These are phyloP conservation scores for Rhizopus microsporus DNA, from an alignment of 371 early-diverging fungal species.

Conservation along the genomic window DNA sequence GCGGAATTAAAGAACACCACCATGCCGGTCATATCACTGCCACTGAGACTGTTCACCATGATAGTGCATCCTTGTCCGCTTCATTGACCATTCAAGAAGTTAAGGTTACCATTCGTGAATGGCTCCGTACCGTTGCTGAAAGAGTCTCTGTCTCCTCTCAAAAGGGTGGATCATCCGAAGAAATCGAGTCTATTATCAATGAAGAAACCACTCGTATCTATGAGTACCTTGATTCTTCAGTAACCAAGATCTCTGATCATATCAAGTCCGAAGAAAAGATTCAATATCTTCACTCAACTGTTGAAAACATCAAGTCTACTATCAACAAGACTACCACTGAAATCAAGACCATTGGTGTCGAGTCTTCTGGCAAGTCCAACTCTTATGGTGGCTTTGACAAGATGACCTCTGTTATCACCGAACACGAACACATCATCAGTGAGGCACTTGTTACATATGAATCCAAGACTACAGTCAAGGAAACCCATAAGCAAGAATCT, in stretches of 20 bases:
- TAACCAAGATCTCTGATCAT: conserved; percentile 21
- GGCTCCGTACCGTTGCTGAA: conserved; percentile 28
- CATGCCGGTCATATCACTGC: conserved; percentile 12
- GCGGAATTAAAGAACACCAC: conserved; percentile 16
- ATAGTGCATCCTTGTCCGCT: conserved; percentile 5
- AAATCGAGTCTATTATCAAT: conserved; percentile 23
- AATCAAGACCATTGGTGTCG: conserved; percentile 24
- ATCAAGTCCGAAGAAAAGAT: conserved; percentile 25
- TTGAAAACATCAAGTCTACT: conserved; percentile 24
- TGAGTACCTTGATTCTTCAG: conserved; percentile 24
- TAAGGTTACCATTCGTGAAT: conserved; percentile 27
- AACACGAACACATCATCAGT: conserved; percentile 29
- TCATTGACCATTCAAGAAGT: conserved; percentile 30
- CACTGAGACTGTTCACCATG: not conserved
- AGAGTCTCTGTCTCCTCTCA: conserved; percentile 29
- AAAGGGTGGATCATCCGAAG: conserved; percentile 20
- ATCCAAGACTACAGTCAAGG: conserved; percentile 17
- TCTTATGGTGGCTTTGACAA: conserved; percentile 27
- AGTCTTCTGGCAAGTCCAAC: conserved; percentile 4
- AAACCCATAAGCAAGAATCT: not conserved
- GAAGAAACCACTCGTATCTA: conserved; percentile 18
- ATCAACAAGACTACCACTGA: conserved; percentile 23
- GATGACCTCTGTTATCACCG: conserved; percentile 29
- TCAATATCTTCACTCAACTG: conserved; percentile 12
- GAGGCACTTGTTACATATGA: conserved; percentile 22